Evolutionary conservation across 352 stramenopile species (phyloP).

Genomic region (Globisporangium apiculatum): DNA sequence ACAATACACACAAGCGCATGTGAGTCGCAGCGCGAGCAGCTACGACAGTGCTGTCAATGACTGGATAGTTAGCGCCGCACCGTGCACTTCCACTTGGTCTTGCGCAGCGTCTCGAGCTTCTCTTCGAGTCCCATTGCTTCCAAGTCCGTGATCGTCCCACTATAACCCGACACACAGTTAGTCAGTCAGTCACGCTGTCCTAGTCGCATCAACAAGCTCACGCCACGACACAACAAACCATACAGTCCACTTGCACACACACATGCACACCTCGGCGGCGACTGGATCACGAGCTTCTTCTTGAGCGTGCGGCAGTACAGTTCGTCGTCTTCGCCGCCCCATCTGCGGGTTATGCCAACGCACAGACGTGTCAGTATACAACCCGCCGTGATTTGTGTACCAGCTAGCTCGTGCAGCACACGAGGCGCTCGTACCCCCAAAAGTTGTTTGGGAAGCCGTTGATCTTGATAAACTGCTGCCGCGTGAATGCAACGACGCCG

Average conservation of each 20-base stretch:
- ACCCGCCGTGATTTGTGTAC: not conserved
- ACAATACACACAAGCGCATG: not conserved
- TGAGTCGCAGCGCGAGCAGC: not conserved
- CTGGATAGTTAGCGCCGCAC: not conserved
- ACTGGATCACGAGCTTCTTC: conserved; percentile 37
- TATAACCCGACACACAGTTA: conserved; percentile 9
- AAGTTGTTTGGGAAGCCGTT: conserved; percentile 97
- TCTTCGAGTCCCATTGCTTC: conserved; percentile 34
- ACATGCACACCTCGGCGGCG: conserved; percentile 20
- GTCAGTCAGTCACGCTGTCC: no score
- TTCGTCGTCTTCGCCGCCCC: conserved; percentile 50
- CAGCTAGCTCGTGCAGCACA: no score
- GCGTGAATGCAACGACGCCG: conserved; percentile 89
- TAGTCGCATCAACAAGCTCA: no score
- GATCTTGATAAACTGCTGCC: conserved; percentile 85
- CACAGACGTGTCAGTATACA: no score
- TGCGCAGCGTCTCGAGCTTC: conserved; percentile 31
- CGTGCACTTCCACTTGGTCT: conserved; percentile 44
- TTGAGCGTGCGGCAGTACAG: conserved; percentile 45
- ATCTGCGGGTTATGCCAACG: conserved; percentile 8
- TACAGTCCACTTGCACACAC: not conserved
- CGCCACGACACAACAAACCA: no score
- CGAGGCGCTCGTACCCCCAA: conserved; percentile 53
- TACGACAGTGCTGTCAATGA: no score
- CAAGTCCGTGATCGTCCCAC: conserved; percentile 38